These are phyloP conservation scores for Leccinum obscurum DNA, from an alignment of 768 basidiomycete species.

Conservation along the genomic window DNA sequence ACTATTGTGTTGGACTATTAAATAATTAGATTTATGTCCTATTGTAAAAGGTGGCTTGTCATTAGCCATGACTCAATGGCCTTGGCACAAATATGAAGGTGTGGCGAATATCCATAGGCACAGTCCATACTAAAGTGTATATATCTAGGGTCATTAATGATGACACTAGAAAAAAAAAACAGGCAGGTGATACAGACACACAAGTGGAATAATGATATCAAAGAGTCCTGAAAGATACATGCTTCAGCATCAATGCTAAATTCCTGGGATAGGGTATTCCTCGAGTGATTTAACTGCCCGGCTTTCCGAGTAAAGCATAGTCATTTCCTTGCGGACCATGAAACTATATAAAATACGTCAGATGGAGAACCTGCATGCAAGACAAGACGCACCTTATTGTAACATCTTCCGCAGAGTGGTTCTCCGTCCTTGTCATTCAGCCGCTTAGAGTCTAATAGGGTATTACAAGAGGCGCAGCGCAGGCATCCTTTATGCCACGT, in stretches of 20 bases:
- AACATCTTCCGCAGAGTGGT: conserved; percentile 71
- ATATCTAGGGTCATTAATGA: conserved; percentile 12
- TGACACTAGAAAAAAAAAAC: conserved; percentile 9
- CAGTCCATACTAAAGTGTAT: conserved; percentile 12
- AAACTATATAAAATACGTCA: conserved; percentile 42
- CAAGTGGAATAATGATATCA: conserved; percentile 21
- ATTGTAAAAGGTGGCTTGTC: background rate
- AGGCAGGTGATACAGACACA: conserved; percentile 23
- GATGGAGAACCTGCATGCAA: conserved; percentile 21
- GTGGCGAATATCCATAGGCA: background rate
- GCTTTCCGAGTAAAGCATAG: conserved; percentile 68
- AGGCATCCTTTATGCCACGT: conserved; percentile 78
- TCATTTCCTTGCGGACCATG: conserved; percentile 74
- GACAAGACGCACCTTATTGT: conserved; percentile 53
- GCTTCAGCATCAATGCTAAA: conserved; percentile 8
- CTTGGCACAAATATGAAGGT: background rate
- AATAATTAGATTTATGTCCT: no score
- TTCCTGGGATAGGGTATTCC: conserved; percentile 2
- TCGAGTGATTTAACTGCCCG: conserved; percentile 37
- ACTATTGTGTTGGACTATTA: no score
- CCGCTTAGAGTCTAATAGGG: conserved; percentile 66
- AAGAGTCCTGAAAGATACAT: conserved; percentile 8
- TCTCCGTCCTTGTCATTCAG: conserved; percentile 76
- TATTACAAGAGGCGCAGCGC: conserved; percentile 72
- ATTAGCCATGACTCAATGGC: background rate